Conservation (phyloP, 164 flowering plant species). For the Chimonanthus salicifolius region DNA sequence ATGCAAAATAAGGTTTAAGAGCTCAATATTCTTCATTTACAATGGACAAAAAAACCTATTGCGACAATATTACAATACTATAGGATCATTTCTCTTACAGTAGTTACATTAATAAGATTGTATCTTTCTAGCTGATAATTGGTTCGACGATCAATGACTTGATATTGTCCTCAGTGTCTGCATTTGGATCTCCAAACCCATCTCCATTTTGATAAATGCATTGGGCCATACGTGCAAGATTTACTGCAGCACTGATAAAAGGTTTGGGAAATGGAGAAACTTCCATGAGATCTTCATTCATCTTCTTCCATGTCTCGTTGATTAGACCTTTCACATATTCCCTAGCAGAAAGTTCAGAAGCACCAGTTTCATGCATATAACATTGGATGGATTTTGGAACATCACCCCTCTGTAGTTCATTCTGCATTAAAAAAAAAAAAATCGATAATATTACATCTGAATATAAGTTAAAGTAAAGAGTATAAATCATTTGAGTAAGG, state of each 20-base stretch:
- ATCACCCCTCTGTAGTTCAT: not conserved
- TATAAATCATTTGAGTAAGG: too few relatives aligned
- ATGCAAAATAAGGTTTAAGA: too few relatives aligned
- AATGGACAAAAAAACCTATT: too few relatives aligned
- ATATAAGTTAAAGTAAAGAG: too few relatives aligned
- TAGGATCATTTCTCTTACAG: too few relatives aligned
- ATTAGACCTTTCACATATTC: not conserved
- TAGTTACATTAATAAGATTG: too few relatives aligned
- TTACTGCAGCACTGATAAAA: not conserved
- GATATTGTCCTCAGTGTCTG: too few relatives aligned
- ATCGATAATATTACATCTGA: too few relatives aligned
- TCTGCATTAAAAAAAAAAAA: not conserved
- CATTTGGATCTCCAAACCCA: not conserved
- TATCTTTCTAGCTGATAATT: too few relatives aligned
- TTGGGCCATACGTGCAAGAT: not conserved
- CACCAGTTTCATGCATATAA: not conserved
- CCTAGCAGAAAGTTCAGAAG: not conserved
- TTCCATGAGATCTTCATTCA: not conserved
- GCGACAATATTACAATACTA: too few relatives aligned
- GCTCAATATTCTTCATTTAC: too few relatives aligned
- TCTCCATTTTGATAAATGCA: not conserved
- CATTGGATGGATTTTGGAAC: not conserved
- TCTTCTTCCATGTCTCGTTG: not conserved
- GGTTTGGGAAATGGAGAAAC: not conserved
- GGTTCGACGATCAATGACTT: not conserved